These are phyloP conservation scores for Pseudozyma tsukubaensis DNA, from an alignment of 1,284 basidiomycete genomes.

Conservation along the genomic window DNA sequence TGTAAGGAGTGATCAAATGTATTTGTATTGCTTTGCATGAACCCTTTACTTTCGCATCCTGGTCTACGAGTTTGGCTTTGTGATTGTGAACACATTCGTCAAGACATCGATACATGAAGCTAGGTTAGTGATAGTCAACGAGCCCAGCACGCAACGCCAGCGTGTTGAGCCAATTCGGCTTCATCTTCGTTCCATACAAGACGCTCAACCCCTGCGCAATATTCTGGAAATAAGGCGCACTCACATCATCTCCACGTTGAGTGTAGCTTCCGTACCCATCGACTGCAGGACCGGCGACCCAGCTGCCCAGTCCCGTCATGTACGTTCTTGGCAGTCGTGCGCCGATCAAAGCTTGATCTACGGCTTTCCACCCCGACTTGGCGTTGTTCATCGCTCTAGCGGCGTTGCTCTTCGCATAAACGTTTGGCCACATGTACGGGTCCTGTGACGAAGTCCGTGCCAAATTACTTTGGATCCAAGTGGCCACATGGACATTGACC, in stretches of 20 bases:
- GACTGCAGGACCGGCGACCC: slow-evolving; percentile 65
- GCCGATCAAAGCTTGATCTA: slow-evolving; percentile 18
- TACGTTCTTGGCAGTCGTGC: slow-evolving; percentile 26
- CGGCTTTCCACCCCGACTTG: slow-evolving; percentile 10
- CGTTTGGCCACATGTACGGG: slow-evolving; percentile 54
- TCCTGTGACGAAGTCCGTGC: slow-evolving; percentile 59
- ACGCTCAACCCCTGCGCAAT: slow-evolving; percentile 53
- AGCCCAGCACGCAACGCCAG: slow-evolving; percentile 56
- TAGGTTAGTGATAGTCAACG: slow-evolving; percentile 53
- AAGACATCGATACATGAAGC: background rate
- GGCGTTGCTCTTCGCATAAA: slow-evolving; percentile 28
- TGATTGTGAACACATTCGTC: too few species aligned
- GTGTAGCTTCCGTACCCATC: slow-evolving; percentile 54
- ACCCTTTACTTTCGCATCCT: too few species aligned
- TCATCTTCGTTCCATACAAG: slow-evolving; percentile 49
- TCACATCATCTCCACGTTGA: slow-evolving; percentile 59
- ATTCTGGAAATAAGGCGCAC: slow-evolving; percentile 53
- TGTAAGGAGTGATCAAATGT: too few species aligned
- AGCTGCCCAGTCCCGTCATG: slow-evolving; percentile 58
- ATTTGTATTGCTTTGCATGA: slow-evolving; percentile 17
- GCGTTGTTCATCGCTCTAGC: slow-evolving; percentile 9
- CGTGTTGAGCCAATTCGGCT: slow-evolving; percentile 46
- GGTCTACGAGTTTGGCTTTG: too few species aligned
- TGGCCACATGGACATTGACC: slow-evolving; percentile 66
- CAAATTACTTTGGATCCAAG: slow-evolving; percentile 65